Percentiles rank a stretch among this genome's conserved stretches.
Evolutionary conservation across 305 asterid species (phyloP).

Genomic region (Withania somnifera): DNA sequence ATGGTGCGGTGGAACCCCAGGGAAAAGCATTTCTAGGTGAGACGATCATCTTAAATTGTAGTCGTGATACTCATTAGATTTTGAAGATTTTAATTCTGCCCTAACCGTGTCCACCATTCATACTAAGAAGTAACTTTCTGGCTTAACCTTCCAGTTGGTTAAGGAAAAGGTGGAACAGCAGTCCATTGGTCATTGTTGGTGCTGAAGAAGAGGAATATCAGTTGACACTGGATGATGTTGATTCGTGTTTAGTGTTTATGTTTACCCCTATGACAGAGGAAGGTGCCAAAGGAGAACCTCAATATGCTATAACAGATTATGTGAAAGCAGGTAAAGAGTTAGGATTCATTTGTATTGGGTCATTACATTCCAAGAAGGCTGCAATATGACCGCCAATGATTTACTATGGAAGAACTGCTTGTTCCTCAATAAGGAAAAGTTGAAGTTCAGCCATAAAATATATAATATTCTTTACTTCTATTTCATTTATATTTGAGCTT

Average conservation of each 20-base stretch:
- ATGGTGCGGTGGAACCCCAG: slow-evolving; percentile 99
- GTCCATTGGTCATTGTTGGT: slow-evolving; percentile 79
- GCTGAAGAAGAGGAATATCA: slow-evolving; percentile 86
- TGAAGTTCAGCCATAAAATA: background rate
- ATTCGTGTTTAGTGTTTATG: slow-evolving; percentile 88
- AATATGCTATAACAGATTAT: slow-evolving; percentile 87
- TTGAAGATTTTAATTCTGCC: background rate
- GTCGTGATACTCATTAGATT: slow-evolving; percentile 2
- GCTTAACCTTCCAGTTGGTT: slow-evolving; percentile 59
- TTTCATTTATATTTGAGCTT: background rate
- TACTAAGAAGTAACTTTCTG: background rate
- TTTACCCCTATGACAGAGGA: slow-evolving; percentile 94
- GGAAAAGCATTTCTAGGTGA: slow-evolving; percentile 93
- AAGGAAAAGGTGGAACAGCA: slow-evolving; percentile 85
- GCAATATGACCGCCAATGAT: background rate
- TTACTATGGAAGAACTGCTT: background rate
- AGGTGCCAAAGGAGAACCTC: slow-evolving; percentile 98
- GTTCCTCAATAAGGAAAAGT: background rate
- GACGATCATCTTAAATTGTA: slow-evolving; percentile 10
- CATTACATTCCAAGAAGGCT: background rate
- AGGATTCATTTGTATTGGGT: background rate
- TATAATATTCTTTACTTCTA: background rate
- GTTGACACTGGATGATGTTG: slow-evolving; percentile 71
- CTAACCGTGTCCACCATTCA: background rate
- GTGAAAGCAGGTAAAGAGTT: slow-evolving; percentile 72